Percentiles rank a stretch among this genome's conserved stretches.
Evolutionary conservation across 768 basidiomycete genomes (phyloP).

Genomic region (Imleria badia): DNA sequence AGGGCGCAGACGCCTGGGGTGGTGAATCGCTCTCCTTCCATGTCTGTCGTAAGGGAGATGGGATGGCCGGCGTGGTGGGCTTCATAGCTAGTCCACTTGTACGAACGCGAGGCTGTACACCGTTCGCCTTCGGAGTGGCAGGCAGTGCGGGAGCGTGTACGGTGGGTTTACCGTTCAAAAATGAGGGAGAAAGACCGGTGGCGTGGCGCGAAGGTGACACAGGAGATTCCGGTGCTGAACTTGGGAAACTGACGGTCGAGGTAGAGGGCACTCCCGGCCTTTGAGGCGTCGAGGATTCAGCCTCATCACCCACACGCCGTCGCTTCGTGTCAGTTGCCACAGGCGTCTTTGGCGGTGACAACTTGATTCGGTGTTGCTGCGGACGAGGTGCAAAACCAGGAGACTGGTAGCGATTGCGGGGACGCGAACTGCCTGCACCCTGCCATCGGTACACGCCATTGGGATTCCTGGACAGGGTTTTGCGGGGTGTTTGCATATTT

Average conservation of each 20-base stretch:
- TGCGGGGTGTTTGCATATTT: conserved; percentile 40
- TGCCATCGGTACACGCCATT: conserved; percentile 74
- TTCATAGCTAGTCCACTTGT: conserved; percentile 42
- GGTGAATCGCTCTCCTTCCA: conserved; percentile 54
- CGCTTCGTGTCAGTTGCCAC: conserved; percentile 54
- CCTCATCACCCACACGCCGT: conserved; percentile 54
- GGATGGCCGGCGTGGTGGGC: conserved; percentile 60
- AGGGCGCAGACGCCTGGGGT: conserved; percentile 31
- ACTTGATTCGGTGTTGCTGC: conserved; percentile 44
- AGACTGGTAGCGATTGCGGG: conserved; percentile 68
- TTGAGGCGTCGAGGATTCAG: conserved; percentile 36
- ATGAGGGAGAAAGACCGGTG: conserved; percentile 25
- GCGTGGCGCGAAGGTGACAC: conserved; percentile 32
- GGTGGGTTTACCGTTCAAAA: conserved; percentile 27
- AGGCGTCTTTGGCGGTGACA: conserved; percentile 40
- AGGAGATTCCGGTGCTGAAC: conserved; percentile 33
- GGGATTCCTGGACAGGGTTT: conserved; percentile 64
- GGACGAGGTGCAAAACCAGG: conserved; percentile 67
- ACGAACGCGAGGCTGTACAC: conserved; percentile 37
- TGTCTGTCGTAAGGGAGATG: conserved; percentile 74
- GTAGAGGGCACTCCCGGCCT: conserved; percentile 28
- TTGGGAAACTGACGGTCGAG: conserved; percentile 24
- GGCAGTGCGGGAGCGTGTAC: conserved; percentile 18
- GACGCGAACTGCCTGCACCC: conserved; percentile 72
- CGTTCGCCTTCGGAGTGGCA: conserved; percentile 29